Evolutionary conservation across 1,284 basidiomycete species (phyloP).

Genomic region (Rhodotorula sp.): DNA sequence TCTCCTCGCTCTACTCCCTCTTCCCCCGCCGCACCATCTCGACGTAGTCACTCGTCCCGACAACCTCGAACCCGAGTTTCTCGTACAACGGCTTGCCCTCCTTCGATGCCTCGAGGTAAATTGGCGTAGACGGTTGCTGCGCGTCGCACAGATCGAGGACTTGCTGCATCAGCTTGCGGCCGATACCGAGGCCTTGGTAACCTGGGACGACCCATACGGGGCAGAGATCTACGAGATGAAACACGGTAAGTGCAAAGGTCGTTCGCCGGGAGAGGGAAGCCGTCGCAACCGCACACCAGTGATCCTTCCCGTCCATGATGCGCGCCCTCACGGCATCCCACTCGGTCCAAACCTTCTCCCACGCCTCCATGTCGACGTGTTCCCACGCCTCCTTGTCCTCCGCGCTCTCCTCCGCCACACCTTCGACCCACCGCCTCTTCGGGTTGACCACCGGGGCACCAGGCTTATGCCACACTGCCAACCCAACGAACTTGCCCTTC

Average conservation of each 20-base stretch:
- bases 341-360: slow-evolving; percentile 24
- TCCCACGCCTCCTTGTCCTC: slow-evolving; percentile 24
- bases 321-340: slow-evolving; percentile 22
- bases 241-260: neutral
- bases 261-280: neutral
- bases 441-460: slow-evolving; percentile 11
- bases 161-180: slow-evolving; percentile 13
- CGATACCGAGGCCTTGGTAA: slow-evolving; percentile 25
- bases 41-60: slow-evolving; percentile 20
- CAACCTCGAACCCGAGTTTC: slow-evolving; percentile 25
- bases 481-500: slow-evolving; percentile 20
- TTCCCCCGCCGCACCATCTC: slow-evolving; percentile 13
- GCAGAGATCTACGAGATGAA: slow-evolving; percentile 5
- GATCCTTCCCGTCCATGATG: slow-evolving; percentile 19
- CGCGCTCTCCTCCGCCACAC: neutral
- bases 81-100: slow-evolving; percentile 21
- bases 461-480: slow-evolving; percentile 25
- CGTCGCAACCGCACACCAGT: slow-evolving; percentile 22
- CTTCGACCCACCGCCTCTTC: slow-evolving; percentile 16
- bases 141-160: slow-evolving; percentile 24
- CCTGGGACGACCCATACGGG: slow-evolving; percentile 23
- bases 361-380: slow-evolving; percentile 17
- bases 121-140: slow-evolving; percentile 8
- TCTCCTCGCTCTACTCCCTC: too few relatives aligned
- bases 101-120: slow-evolving; percentile 32